Base-by-base conservation (phyloP, 176 grass and related monocot genomes). In the Miscanthus lutarioriparius region DNA sequence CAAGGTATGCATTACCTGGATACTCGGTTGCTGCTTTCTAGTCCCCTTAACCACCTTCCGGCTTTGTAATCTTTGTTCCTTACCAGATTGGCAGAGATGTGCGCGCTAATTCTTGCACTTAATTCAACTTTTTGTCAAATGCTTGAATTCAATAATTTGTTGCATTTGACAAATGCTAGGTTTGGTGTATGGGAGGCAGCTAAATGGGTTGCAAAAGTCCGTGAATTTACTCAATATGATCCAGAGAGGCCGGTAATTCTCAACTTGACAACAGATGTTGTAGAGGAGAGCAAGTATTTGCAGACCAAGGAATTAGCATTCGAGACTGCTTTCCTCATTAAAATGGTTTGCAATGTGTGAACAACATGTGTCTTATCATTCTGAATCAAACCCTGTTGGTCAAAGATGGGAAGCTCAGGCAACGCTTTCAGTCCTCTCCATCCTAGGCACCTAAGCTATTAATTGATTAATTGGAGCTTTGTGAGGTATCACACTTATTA, bases 181-280 rank as follows among this genome's bases (percentile, higher is more conserved):
- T 98, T 98, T 93, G 93, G 93, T 75, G 89, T 98, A 67, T 94
- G 93, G 96, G 93, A 98, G 88, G 96, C 96, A 64, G 91, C 96
- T 74, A 98, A 98, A 85, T 98, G 91, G 96, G 87, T 90, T 82
- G 96, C 96, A 83, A 92, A 89, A 82, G 86, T 90, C 47, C 83
- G 96, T 72, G 96, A 98, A 74, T 54, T 87, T 80, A 93, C 91
- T 41, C 75, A 76, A 45, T 95, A 98, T 89, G 96, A 92, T 86
- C 89, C 93, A 43, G 80, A 90, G 73, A 75, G 87, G 59, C 93
- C 91, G 20, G 89, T 98, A 90, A 74, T 98, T 84, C 93, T 95
- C 49, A 98, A 98, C 81, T 79, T 98, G 70, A 95, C 91, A 77
- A 91, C 89, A 62, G 89, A 95, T 85, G 83, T 98, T 54, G 80